Evolutionary conservation across 495 filamentous ascomycete genomes (phyloP).

Genomic region (Ascobolus immersus): DNA sequence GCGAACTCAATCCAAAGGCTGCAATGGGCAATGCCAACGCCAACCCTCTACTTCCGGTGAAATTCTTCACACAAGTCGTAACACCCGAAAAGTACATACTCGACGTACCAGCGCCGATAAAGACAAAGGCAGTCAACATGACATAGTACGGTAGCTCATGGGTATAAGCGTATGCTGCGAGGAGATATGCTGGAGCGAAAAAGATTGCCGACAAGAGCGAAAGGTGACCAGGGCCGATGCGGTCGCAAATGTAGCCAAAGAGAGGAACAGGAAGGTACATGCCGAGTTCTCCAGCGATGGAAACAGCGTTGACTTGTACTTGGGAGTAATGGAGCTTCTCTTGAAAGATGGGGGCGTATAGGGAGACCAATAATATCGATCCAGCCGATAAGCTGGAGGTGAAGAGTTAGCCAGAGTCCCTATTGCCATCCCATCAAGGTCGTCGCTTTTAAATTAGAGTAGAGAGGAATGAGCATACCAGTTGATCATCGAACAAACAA

Average conservation of each 20-base stretch:
- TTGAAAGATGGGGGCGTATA: conserved; percentile 76
- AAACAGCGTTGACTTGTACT: conserved; percentile 68
- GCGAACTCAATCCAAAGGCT: conserved; percentile 68
- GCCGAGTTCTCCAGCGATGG: conserved; percentile 56
- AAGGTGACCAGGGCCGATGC: conserved; percentile 50
- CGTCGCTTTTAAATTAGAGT: too few species aligned
- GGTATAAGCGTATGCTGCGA: conserved; percentile 56
- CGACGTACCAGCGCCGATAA: conserved; percentile 57
- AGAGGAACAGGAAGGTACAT: conserved; percentile 75
- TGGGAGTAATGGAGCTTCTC: conserved; percentile 63
- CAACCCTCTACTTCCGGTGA: conserved; percentile 54
- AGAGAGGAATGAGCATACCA: too few species aligned
- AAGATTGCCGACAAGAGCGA: conserved; percentile 41
- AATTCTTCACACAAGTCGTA: conserved; percentile 92
- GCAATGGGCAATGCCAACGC: conserved; percentile 81
- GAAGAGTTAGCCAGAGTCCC: too few species aligned
- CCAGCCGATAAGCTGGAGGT: conserved; percentile 57
- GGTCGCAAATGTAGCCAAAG: conserved; percentile 79
- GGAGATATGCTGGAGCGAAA: conserved; percentile 57
- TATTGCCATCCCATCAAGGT: too few species aligned
- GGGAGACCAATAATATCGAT: conserved; percentile 63
- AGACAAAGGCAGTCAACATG: conserved; percentile 64
- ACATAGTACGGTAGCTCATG: conserved; percentile 46
- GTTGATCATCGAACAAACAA: too few species aligned
- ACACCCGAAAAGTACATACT: conserved; percentile 69